Evolutionary conservation across 495 filamentous ascomycete species (phyloP).

Genomic region (Bathelium albidoporum): DNA sequence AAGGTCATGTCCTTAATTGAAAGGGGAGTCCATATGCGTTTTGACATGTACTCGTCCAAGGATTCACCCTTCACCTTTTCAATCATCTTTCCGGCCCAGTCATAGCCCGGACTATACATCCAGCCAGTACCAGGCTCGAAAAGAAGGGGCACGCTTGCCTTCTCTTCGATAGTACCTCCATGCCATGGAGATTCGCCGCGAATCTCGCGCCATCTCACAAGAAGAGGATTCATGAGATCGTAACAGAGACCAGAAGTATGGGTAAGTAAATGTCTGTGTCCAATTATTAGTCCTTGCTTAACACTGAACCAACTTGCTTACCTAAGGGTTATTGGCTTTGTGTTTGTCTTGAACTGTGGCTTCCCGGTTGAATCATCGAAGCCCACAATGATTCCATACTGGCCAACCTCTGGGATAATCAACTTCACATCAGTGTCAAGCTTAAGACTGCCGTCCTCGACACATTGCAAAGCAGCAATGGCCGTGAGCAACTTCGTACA

Average conservation of each 20-base stretch:
- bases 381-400: constrained; percentile 13
- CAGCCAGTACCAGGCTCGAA: constrained; percentile 24
- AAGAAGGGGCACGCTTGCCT: constrained; percentile 15
- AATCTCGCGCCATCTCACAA: background rate
- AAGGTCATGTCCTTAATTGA: background rate
- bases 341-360: background rate
- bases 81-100: constrained; percentile 20
- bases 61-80: background rate
- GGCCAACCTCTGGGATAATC: constrained; percentile 18
- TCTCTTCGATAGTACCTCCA: background rate
- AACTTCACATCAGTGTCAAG: constrained; percentile 19
- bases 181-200: background rate
- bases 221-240: constrained; percentile 6
- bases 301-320: background rate
- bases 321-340: constrained; percentile 8
- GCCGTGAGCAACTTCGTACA: constrained; percentile 22
- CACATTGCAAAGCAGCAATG: constrained; percentile 21
- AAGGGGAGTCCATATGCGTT: background rate
- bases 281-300: background rate
- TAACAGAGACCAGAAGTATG: constrained; percentile 11
- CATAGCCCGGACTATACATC: constrained; percentile 21
- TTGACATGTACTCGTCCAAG: constrained; percentile 1
- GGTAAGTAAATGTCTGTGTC: constrained; percentile 7
- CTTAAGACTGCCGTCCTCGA: constrained; percentile 21
- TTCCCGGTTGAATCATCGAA: constrained; percentile 5